Conservation (phyloP, 192 early-diverging fungal species). For the Mortierella alpina region DNA sequence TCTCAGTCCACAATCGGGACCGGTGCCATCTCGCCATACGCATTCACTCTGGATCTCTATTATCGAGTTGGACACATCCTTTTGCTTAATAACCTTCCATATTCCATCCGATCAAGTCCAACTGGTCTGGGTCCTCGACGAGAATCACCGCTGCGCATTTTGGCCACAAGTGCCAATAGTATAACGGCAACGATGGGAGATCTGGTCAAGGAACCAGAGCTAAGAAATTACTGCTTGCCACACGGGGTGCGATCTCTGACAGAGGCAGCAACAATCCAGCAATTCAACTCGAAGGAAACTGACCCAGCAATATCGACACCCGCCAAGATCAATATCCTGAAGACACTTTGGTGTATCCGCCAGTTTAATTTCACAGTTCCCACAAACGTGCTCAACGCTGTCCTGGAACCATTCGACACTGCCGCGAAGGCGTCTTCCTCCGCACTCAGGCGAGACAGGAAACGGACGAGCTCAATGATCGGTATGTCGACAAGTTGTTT, state of each 20-base stretch:
- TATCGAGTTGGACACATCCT: conserved; percentile 41
- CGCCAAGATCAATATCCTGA: conserved; percentile 48
- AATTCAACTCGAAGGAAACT: conserved; percentile 23
- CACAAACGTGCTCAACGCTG: neutral
- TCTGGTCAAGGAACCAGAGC: conserved; percentile 15
- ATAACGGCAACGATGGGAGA: conserved; percentile 41
- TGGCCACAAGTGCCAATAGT: conserved; percentile 42
- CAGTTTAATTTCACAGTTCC: conserved; percentile 38
- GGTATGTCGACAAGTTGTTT: too few relatives aligned
- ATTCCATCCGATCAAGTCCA: conserved; percentile 26
- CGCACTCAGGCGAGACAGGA: neutral
- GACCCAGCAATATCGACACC: conserved; percentile 50
- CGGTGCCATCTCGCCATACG: conserved; percentile 1
- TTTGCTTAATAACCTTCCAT: conserved; percentile 32
- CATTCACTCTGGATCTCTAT: conserved; percentile 23
- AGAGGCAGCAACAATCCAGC: conserved; percentile 39
- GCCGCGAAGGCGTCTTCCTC: neutral
- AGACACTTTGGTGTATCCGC: conserved; percentile 41
- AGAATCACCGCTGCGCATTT: conserved; percentile 29
- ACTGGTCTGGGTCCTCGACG: conserved; percentile 44
- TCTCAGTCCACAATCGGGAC: neutral
- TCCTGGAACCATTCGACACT: conserved; percentile 16
- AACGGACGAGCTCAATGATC: neutral
- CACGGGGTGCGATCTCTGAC: conserved; percentile 30
- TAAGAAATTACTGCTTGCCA: conserved; percentile 19